Evolutionary conservation across 2,329 filamentous ascomycete species (phyloP).

Genomic region (Epicoccum nigrum): DNA sequence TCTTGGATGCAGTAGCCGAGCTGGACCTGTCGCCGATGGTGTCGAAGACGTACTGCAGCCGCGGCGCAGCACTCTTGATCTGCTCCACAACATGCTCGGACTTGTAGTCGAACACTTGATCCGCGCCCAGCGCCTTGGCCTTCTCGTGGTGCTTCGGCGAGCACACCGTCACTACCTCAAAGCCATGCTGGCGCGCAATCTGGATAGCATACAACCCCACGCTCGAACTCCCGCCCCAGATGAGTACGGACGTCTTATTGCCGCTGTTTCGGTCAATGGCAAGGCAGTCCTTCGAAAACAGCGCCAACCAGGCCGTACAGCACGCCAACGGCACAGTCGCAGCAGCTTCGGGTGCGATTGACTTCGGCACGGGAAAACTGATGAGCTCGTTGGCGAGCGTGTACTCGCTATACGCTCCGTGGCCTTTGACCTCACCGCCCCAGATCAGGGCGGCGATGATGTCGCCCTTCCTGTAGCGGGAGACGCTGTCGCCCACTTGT

Average conservation of each 20-base stretch:
- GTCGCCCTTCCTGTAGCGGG: conserved; percentile 29
- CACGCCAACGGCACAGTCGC: conserved; percentile 51
- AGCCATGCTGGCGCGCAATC: conserved; percentile 18
- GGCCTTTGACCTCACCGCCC: conserved; percentile 27
- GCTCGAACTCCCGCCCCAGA: conserved; percentile 54
- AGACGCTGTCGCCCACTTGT: conserved; percentile 40
- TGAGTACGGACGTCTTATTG: conserved; percentile 36
- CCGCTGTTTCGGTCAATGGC: conserved; percentile 33
- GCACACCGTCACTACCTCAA: conserved; percentile 21
- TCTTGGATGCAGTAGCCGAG: conserved; percentile 42
- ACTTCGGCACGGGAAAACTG: conserved; percentile 48
- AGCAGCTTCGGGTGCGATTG: conserved; percentile 40
- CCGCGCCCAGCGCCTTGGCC: conserved; percentile 20
- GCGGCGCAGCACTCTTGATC: conserved; percentile 42
- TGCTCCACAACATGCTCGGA: conserved; percentile 49
- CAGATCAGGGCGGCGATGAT: conserved; percentile 43
- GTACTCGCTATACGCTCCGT: conserved; percentile 45
- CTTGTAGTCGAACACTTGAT: conserved; percentile 51
- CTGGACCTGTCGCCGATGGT: conserved; percentile 51
- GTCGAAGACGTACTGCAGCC: conserved; percentile 48
- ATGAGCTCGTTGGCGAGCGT: conserved; percentile 51
- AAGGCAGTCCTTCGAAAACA: conserved; percentile 50
- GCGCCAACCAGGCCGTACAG: conserved; percentile 49
- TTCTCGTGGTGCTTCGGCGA: conserved; percentile 24
- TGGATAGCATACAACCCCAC: conserved; percentile 26